Percentiles rank a stretch among this genome's conserved stretches.
Conservation (phyloP, 805 yeast genomes). For the Barnettozyma sp. region DNA sequence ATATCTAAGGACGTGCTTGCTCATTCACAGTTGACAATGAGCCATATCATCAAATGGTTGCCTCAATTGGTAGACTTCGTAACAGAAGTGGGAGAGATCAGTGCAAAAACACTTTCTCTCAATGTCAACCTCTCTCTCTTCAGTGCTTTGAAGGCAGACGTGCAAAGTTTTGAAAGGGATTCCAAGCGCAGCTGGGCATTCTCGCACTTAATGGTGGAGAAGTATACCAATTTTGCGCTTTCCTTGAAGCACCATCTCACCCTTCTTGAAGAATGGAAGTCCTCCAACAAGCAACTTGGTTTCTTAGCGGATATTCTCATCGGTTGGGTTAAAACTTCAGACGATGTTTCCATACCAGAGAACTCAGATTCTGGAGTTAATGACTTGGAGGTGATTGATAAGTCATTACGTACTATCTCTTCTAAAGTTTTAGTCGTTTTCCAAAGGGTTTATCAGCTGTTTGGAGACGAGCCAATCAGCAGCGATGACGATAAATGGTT, state of each 20-base stretch:
- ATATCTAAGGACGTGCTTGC: constrained; percentile 15
- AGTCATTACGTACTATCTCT: constrained; percentile 41
- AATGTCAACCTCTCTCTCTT: constrained; percentile 19
- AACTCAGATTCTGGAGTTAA: constrained; percentile 2
- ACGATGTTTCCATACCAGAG: not conserved
- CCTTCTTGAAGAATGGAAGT: constrained; percentile 31
- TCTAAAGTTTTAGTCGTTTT: constrained; percentile 58
- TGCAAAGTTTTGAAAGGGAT: constrained; percentile 13
- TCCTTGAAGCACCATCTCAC: constrained; percentile 12
- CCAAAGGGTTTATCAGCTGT: constrained; percentile 41
- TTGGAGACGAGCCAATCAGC: constrained; percentile 21
- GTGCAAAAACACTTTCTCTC: constrained; percentile 13
- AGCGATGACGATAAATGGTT: constrained; percentile 70
- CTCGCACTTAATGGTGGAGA: constrained; percentile 11
- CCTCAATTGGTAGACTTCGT: constrained; percentile 31
- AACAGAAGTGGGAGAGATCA: constrained; percentile 16
- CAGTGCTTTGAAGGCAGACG: constrained; percentile 9
- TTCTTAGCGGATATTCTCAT: constrained; percentile 45
- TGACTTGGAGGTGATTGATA: constrained; percentile 37
- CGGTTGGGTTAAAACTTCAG: constrained; percentile 36
- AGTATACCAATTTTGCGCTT: constrained; percentile 23
- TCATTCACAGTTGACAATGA: constrained; percentile 10
- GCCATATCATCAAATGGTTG: constrained; percentile 25
- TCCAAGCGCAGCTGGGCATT: constrained; percentile 14
- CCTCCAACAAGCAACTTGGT: constrained; percentile 24